phyloP scores from a whole-genome alignment of 495 filamentous ascomycete genomes.

The Aspergillus olivimuriae region DNA sequence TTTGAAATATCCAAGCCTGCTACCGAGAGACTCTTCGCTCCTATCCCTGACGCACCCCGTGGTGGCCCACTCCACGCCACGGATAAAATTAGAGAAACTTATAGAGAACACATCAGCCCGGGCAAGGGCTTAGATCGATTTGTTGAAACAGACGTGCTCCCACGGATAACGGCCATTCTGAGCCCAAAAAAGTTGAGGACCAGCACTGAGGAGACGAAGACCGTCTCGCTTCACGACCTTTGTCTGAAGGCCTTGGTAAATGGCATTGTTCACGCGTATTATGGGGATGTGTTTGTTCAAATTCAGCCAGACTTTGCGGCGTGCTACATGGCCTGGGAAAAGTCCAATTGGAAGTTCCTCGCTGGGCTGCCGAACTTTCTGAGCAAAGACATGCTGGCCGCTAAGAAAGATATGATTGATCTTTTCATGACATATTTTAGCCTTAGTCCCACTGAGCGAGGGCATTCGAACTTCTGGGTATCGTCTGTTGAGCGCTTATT shows the following conservation, averaged over 20 bases:
- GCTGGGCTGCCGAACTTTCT: conserved; percentile 7
- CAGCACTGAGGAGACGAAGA: not conserved
- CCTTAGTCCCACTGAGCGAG: conserved; percentile 7
- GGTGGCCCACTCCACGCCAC: not conserved
- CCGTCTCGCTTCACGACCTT: conserved; percentile 11
- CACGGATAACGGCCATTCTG: not conserved
- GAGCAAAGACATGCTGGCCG: conserved; percentile 5
- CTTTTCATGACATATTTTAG: conserved; percentile 14
- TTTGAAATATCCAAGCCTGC: not conserved
- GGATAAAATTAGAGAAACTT: conserved; percentile 1
- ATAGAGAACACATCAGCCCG: conserved; percentile 2
- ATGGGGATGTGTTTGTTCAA: conserved; percentile 17
- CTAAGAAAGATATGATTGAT: conserved; percentile 8
- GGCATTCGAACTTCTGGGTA: conserved; percentile 5
- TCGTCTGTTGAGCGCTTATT: not conserved
- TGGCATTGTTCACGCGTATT: conserved; percentile 15
- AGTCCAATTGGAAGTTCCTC: conserved; percentile 21
- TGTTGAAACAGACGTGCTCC: not conserved
- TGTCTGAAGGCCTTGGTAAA: conserved; percentile 11
- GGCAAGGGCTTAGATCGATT: conserved; percentile 2
- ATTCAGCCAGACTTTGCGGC: conserved; percentile 15
- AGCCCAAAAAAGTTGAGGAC: not conserved
- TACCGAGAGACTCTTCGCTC: not conserved
- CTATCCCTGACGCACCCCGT: not conserved
- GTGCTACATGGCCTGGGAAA: conserved; percentile 17